Evolutionary conservation across 441 rosid species (phyloP), one percentile per base, ranked within the genome.

Genomic region (Brassica hybrid): DNA sequence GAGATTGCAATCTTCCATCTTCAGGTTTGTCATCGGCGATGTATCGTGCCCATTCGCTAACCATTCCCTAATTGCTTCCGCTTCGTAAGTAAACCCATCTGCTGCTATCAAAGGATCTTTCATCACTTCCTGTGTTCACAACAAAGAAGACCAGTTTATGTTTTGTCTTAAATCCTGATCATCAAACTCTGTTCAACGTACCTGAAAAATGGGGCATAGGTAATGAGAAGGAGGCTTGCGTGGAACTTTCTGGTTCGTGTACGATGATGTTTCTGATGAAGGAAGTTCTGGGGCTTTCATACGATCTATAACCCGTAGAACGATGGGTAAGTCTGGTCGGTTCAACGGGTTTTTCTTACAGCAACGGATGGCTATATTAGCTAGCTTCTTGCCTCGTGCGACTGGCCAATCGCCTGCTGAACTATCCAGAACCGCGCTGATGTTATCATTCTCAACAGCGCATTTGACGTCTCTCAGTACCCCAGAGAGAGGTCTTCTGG

Each of bases 21-120:
- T 82, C 13, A 93, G 88, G 84, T 95, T 95, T 38, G 99, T 95
- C 99, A 95, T 93, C 0, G 98, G 99, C 4, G 99, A 95, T 6
- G 91, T 93, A 79, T 88, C 74, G 68, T 90, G 97, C 12, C 90
- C 96, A 11, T 88, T 88, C 6, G 88, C 73, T 78, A 95, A 80
- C 99, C 99, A 95, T 73, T 93, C 99, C 74, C 78, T 83, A 7
- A 95, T 93, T 0, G 98, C 98, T 52, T 93, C 96, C 5, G 87
- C 98, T 78, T 95, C 97, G 23, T 93, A 95, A 1, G 99, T 95
- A 74, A 89, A 93, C 2, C 99, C 99, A 62, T 95, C 98, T 1
- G 98, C 94, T 9, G 99, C 96, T 81, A 93, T 93, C 30, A 83
- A 84, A 2, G 98, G 99, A 84, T 92, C 97, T 77, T 87, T 82